phyloP scores from a whole-genome alignment of 1,284 basidiomycete genomes.

The Apiotrichum mycotoxinovorans region DNA sequence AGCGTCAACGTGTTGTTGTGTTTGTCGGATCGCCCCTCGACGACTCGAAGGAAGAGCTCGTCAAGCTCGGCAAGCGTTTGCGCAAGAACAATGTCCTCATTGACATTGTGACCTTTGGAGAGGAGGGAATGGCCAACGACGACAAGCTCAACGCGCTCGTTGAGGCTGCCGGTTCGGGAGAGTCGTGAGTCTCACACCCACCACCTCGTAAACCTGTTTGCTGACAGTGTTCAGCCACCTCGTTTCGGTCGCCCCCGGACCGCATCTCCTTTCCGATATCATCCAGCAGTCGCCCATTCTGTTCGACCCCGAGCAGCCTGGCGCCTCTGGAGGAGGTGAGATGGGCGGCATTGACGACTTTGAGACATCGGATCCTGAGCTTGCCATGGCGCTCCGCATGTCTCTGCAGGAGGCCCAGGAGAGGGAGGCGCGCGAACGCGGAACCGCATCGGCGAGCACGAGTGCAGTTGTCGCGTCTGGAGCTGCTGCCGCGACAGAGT shows the following conservation, averaged over 20 bases:
- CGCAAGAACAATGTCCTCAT: conserved; percentile 99
- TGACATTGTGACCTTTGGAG: conserved; percentile 75
- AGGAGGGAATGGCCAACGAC: conserved; percentile 49
- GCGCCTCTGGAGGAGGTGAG: conserved; percentile 52
- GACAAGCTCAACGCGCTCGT: conserved; percentile 47
- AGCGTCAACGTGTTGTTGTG: conserved; percentile 88
- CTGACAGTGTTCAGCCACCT: conserved; percentile 57
- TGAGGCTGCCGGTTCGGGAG: conserved; percentile 47
- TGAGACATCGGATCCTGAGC: conserved; percentile 90
- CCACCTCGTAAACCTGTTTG: neutral
- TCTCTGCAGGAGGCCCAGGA: conserved; percentile 96
- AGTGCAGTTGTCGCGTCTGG: neutral
- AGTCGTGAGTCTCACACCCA: conserved; percentile 34
- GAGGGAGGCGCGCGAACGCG: conserved; percentile 20
- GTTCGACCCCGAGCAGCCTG: conserved; percentile 69
- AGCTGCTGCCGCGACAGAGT: neutral
- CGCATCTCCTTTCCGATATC: conserved; percentile 76
- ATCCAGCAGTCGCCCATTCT: conserved; percentile 79
- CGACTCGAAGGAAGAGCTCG: conserved; percentile 67
- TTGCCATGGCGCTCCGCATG: conserved; percentile 97
- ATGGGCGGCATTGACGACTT: conserved; percentile 59
- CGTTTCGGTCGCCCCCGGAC: conserved; percentile 71
- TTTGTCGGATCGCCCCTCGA: conserved; percentile 86
- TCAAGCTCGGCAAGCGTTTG: conserved; percentile 89
- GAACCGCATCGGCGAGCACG: neutral